Conservation (phyloP, 768 basidiomycete species). For the Polyporus arcularius region DNA sequence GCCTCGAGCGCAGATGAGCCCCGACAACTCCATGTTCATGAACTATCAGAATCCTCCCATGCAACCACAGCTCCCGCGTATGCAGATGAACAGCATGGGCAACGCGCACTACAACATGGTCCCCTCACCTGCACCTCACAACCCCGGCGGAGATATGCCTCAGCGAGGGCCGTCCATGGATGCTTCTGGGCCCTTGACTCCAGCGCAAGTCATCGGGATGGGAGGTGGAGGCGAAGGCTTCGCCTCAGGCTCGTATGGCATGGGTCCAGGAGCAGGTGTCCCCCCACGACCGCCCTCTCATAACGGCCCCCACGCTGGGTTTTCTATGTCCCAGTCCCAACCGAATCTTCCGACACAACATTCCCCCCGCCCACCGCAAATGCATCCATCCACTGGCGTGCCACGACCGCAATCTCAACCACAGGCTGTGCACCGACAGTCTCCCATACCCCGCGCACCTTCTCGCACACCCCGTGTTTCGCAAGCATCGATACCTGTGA, state of each 20-base stretch:
- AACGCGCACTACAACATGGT: conserved; percentile 35
- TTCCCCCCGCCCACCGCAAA: conserved; percentile 43
- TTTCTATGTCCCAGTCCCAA: conserved; percentile 21
- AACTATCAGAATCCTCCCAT: conserved; percentile 41
- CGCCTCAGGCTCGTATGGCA: conserved; percentile 6
- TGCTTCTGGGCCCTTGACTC: conserved; percentile 50
- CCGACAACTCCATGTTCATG: conserved; percentile 50
- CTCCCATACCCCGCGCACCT: conserved; percentile 38
- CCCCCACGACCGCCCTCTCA: conserved; percentile 19
- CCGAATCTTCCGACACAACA: conserved; percentile 38
- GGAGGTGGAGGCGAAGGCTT: conserved; percentile 17
- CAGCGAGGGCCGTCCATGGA: conserved; percentile 34
- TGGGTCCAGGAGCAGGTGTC: conserved; percentile 4
- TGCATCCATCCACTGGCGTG: conserved; percentile 26
- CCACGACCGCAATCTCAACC: conserved; percentile 65
- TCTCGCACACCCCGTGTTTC: conserved; percentile 49
- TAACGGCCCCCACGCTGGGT: conserved; percentile 29
- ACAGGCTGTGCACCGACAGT: conserved; percentile 46
- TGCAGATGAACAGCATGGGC: conserved; percentile 10
- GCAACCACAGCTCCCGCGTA: conserved; percentile 24
- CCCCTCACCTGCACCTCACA: conserved; percentile 47
- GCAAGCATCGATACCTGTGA: conserved; percentile 37
- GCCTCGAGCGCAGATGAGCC: conserved; percentile 45
- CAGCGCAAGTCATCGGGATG: conserved; percentile 67
- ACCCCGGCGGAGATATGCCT: conserved; percentile 43